Percentiles rank a stretch among this genome's conserved stretches.
Conservation (phyloP, 139 green algal genomes). For the Gonium pectorale region DNA sequence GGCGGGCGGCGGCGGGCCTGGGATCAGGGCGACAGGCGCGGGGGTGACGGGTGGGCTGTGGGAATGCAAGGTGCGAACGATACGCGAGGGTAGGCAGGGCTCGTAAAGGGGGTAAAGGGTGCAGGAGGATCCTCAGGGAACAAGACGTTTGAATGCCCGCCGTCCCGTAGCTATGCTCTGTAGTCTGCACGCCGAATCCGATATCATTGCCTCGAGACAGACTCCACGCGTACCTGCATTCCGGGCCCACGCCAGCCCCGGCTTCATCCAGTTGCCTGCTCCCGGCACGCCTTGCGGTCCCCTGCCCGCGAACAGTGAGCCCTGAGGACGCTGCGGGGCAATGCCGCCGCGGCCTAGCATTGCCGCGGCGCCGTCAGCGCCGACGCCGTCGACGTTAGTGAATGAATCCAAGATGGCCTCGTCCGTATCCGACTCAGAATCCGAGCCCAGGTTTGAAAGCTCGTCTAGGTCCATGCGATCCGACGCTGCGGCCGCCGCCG, state of each 20-base stretch:
- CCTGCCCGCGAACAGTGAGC: slow-evolving; percentile 5
- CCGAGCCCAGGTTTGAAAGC: slow-evolving; percentile 23
- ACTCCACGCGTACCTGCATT: too few relatives aligned
- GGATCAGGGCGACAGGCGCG: too few relatives aligned
- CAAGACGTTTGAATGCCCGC: too few relatives aligned
- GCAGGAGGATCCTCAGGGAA: too few relatives aligned
- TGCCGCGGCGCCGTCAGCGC: neutral
- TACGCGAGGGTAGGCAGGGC: too few relatives aligned
- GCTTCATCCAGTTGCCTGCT: slow-evolving; percentile 27
- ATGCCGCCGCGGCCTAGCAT: neutral
- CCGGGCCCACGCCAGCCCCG: slow-evolving; percentile 11
- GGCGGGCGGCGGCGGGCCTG: too few relatives aligned
- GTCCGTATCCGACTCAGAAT: slow-evolving; percentile 3
- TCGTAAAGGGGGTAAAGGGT: too few relatives aligned
- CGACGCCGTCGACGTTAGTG: neutral
- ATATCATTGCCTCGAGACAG: too few relatives aligned
- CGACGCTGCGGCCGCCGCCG: neutral
- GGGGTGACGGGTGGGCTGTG: too few relatives aligned
- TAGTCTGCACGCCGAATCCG: too few relatives aligned
- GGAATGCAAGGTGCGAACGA: too few relatives aligned
- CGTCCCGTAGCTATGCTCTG: too few relatives aligned
- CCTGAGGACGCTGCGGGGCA: neutral
- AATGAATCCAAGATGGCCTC: neutral
- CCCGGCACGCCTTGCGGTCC: neutral
- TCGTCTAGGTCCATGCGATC: neutral